Evolutionary conservation across 148 eudicot genomes (phyloP), one percentile per base, ranked within the genome.

Genomic region (Pouteria glomerata): DNA sequence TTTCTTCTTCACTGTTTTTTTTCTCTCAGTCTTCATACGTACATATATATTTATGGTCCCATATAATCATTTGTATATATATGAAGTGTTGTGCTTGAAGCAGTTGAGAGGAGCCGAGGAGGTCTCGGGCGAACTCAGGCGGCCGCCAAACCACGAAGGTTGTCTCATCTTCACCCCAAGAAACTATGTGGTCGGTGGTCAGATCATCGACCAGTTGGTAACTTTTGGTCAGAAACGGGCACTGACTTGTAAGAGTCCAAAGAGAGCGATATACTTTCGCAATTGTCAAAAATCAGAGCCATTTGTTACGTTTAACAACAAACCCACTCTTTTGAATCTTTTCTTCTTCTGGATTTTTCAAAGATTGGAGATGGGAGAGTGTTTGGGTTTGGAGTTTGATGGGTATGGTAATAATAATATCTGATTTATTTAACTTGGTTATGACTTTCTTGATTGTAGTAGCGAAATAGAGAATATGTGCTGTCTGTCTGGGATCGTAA

Each of bases 101-200:
- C 79, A 89, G 34, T 85, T 89, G 16, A 91, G 89, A 14, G n/a
- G n/a, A n/a, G n/a, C n/a, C n/a, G n/a, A 85, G 88, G 39, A 89
- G 80, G 66, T 93, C 96, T 14, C 96, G 88, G 0, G 98, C 96
- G 72, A 93, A 93, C 76, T 90, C 96, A 1, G 96, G 90, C 0
- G 98, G 98, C 1, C 94, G 88, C 98, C 96, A 88, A 1, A 93
- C 98, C 26, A 90, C 82, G 45, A 93, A 93, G 16, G 93, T 90
- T 60, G 91, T 18, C 72, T 85, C 85, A 30, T 88, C 98, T 24
- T 93, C 94, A 1, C 94, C 92, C 98, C 96, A 93, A 4, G 98
- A 93, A 30, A 93, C 92, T 1, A 93, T 79, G 57, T 93, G 93
- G 65, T 90, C 96, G 21, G 93, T 87, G 8, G 81, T 1, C 0